Conservation (phyloP, 1,139 yeast species). For the Yamadazyma atmosphaerica region DNA sequence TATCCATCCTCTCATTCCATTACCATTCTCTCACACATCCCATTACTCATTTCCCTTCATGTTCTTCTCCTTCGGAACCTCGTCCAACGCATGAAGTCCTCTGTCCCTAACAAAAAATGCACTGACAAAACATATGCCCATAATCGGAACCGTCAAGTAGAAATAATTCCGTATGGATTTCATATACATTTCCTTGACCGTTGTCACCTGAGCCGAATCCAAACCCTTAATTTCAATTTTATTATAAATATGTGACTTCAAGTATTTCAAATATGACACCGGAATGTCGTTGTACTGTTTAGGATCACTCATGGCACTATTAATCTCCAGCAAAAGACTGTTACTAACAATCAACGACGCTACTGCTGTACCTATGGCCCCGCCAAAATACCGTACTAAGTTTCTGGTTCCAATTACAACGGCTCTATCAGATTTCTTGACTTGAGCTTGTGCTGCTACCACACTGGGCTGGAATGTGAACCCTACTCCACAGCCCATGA, state of each 20-base stretch:
- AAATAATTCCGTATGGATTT: conserved; percentile 39
- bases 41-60: no score
- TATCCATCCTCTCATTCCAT: no score
- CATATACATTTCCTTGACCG: conserved; percentile 34
- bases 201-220: conserved; percentile 21
- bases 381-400: conserved; percentile 54
- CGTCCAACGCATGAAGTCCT: conserved; percentile 32
- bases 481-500: conserved; percentile 48
- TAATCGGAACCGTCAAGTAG: conserved; percentile 42
- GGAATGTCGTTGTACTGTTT: conserved; percentile 14
- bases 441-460: conserved; percentile 57
- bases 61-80: conserved; percentile 18
- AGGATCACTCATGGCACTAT: conserved; percentile 10
- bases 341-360: conserved; percentile 27
- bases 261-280: conserved; percentile 18
- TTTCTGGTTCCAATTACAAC: conserved; percentile 57
- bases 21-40: no score
- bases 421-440: conserved; percentile 51
- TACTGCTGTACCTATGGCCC: conserved; percentile 39
- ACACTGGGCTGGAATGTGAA: conserved; percentile 39
- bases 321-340: conserved; percentile 12
- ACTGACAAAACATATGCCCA: conserved; percentile 38
- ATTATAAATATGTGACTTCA: conserved; percentile 32
- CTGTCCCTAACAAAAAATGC: conserved; percentile 39
- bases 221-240: conserved; percentile 28